Evolutionary conservation across 371 early-diverging fungal species (phyloP).

Genomic region (Syncephalastrum monosporum): DNA sequence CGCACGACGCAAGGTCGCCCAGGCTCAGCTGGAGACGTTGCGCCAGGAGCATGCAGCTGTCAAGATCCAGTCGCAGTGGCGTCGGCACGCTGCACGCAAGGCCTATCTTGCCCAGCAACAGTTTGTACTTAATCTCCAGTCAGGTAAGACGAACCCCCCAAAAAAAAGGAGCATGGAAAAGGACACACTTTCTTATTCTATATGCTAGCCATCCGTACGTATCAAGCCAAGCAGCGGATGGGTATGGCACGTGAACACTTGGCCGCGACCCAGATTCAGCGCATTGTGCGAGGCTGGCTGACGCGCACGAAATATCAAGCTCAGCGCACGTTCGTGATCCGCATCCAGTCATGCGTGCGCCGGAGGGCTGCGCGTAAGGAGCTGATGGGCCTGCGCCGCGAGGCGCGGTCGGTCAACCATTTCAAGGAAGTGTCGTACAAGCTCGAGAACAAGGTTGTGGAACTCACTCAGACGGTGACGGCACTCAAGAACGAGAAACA

Average conservation of each 20-base stretch:
- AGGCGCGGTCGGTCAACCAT: slow-evolving; percentile 87
- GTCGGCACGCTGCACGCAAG: slow-evolving; percentile 66
- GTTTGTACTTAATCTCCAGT: slow-evolving; percentile 36
- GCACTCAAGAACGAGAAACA: slow-evolving; percentile 69
- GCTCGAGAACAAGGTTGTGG: slow-evolving; percentile 94
- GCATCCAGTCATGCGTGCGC: slow-evolving; percentile 82
- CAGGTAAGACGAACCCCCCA: slow-evolving; percentile 21
- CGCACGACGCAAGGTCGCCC: slow-evolving; percentile 61
- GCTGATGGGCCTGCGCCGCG: slow-evolving; percentile 65
- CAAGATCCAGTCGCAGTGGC: slow-evolving; percentile 69
- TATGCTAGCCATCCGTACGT: slow-evolving; percentile 44
- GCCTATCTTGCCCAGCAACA: slow-evolving; percentile 38
- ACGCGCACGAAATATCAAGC: slow-evolving; percentile 60
- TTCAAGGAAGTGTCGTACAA: slow-evolving; percentile 89
- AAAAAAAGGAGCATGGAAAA: neutral
- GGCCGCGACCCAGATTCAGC: slow-evolving; percentile 79
- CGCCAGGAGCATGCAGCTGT: slow-evolving; percentile 75
- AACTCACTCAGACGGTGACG: slow-evolving; percentile 81
- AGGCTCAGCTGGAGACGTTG: slow-evolving; percentile 42
- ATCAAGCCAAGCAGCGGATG: slow-evolving; percentile 50
- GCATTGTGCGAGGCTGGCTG: slow-evolving; percentile 56
- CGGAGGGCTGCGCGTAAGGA: slow-evolving; percentile 68
- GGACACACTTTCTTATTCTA: neutral
- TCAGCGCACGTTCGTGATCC: slow-evolving; percentile 56
- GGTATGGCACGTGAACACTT: slow-evolving; percentile 41